phyloP scores from a whole-genome alignment of 768 basidiomycete genomes.

The Clitopilus passeckerianus region DNA sequence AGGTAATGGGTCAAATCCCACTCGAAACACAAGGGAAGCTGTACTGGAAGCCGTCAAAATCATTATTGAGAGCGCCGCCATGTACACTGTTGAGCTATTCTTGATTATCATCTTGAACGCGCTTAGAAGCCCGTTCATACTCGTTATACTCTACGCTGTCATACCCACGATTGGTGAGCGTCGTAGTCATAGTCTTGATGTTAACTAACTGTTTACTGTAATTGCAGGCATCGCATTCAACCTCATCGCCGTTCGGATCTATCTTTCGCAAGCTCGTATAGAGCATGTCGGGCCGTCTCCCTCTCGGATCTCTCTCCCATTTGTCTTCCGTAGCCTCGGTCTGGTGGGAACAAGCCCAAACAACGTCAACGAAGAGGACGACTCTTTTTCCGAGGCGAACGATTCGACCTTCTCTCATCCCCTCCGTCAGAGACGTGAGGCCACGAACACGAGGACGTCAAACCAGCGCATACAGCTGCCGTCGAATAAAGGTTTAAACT shows the following conservation, averaged over 20 bases:
- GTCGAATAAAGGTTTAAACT: too few relatives aligned
- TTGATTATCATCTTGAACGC: conserved; percentile 21
- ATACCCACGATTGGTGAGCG: conserved; percentile 23
- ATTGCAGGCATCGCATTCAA: conserved; percentile 24
- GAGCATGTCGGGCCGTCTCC: background rate
- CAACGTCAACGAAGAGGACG: too few relatives aligned
- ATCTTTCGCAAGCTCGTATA: conserved; percentile 9
- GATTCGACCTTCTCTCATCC: too few relatives aligned
- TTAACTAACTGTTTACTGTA: background rate
- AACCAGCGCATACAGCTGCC: too few relatives aligned
- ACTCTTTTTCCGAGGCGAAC: too few relatives aligned
- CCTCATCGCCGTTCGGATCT: conserved; percentile 21
- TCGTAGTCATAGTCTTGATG: background rate
- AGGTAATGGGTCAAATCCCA: too few relatives aligned
- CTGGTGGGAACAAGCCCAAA: too few relatives aligned
- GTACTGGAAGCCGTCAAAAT: conserved; percentile 19
- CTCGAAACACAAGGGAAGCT: background rate
- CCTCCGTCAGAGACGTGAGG: too few relatives aligned
- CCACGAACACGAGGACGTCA: too few relatives aligned
- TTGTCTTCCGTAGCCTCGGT: background rate
- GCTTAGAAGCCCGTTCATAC: conserved; percentile 16
- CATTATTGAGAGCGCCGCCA: conserved; percentile 24
- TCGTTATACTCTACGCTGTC: conserved; percentile 19
- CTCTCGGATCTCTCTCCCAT: background rate
- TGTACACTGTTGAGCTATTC: conserved; percentile 22